Evolutionary conservation across 116 monocot species (phyloP), one percentile per base, ranked within the genome.

Genomic region (Cymodocea nodosa): DNA sequence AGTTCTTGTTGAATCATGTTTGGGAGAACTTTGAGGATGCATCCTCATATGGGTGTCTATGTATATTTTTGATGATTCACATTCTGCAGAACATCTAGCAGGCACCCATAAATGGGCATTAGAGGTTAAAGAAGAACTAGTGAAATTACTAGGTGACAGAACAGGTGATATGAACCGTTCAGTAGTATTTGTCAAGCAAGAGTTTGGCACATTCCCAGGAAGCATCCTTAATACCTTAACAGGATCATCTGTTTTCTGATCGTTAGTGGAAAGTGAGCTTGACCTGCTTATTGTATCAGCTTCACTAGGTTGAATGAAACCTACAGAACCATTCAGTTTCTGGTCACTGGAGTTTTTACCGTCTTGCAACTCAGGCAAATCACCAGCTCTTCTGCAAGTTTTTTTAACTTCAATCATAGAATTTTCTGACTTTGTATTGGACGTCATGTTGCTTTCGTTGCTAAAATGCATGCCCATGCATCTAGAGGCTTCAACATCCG

Each of bases 91-190:
- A 62, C 72, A 56, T 59, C 81, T 85, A 53, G 77, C 63, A 1
- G 89, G 84, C 70, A 86, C 87, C 82, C 89, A 84, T 53, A 81
- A 50, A 24, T 71, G 68, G 67, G 75, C 75, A 52, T 76, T 75
- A 59, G 79, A 77, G 35, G 78, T 75, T 57, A 59, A 69, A 34
- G 86, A 69, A 67, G 60, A 59, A 74, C 63, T 66, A 10, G 52
- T 52, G 73, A 71, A 56, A 62, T 77, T 79, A 66, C 71, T 75
- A 36, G 51, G 51, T 9, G 73, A 39, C 68, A 67, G 58, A 59
- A 67, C 55, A 23, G 76, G 25, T 60, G 77, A 25, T 2, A 66
- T 60, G 23, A 74, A 60, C 15, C 64, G 74, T 60, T 71, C 59
- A 39, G 68, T 35, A 69, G 64, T 30, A 70, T 68, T 25, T 16